phyloP scores from a whole-genome alignment of 164 flowering plant species.

The Nymphaea colorata region DNA sequence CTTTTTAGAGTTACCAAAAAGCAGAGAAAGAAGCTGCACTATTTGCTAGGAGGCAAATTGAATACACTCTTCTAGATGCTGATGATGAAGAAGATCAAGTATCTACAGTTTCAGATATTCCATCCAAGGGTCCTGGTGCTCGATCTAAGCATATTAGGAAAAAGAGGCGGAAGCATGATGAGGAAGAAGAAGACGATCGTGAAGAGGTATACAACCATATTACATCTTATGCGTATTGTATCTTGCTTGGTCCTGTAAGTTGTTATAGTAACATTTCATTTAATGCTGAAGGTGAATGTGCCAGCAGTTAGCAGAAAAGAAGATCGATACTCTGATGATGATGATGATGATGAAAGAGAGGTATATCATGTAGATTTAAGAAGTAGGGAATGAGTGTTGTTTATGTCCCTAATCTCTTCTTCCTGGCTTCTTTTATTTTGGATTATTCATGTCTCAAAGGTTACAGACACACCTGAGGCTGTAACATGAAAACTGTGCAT shows the following conservation, averaged over 20 bases:
- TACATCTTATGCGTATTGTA: constrained; percentile 11
- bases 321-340: constrained; percentile 25
- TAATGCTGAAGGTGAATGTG: constrained; percentile 27
- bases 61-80: constrained; percentile 58
- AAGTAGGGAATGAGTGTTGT: too few species aligned
- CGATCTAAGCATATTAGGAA: constrained; percentile 56
- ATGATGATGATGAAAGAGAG: constrained; percentile 22
- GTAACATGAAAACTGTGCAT: too few species aligned
- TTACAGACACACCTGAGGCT: too few species aligned
- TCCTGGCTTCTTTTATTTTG: too few species aligned
- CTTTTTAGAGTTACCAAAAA: constrained; percentile 45
- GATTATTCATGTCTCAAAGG: too few species aligned
- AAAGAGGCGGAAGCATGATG: constrained; percentile 40
- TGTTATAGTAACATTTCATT: too few species aligned
- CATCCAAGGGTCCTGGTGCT: constrained; percentile 12
- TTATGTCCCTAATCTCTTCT: too few species aligned
- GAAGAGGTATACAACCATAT: constrained; percentile 35
- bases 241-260: constrained; percentile 7
- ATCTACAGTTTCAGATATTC: constrained; percentile 9
- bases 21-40: constrained; percentile 84
- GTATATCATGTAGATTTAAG: too few species aligned
- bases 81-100: constrained; percentile 60
- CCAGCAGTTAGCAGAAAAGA: constrained; percentile 27
- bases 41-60: constrained; percentile 62
- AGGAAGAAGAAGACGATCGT: constrained; percentile 25